Percentiles rank a stretch among this genome's conserved stretches.
phyloP scores from a whole-genome alignment of 192 early-diverging fungal species.

The Haplosporangium gracile region DNA sequence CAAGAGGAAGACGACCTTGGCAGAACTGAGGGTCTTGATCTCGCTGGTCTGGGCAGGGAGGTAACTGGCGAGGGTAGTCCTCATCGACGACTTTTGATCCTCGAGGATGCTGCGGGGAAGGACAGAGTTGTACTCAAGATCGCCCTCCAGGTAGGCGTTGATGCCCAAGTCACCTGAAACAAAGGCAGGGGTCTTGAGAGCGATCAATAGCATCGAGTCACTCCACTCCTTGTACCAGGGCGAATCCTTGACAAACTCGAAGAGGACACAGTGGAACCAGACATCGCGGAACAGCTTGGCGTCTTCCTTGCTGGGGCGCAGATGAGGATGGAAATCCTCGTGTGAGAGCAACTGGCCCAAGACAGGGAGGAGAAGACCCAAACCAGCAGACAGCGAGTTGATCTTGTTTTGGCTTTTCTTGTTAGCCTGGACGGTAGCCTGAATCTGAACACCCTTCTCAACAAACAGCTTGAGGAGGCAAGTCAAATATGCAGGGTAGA shows the following conservation, averaged over 20 bases:
- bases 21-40: constrained; percentile 74
- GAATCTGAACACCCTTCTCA: constrained; percentile 72
- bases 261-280: constrained; percentile 91
- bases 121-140: constrained; percentile 90
- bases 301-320: constrained; percentile 70
- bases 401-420: constrained; percentile 61
- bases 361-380: constrained; percentile 73
- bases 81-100: constrained; percentile 68
- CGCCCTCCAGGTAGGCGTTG: constrained; percentile 85
- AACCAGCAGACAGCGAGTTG: constrained; percentile 60
- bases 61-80: constrained; percentile 67
- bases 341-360: constrained; percentile 71
- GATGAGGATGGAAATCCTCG: constrained; percentile 68
- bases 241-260: constrained; percentile 80
- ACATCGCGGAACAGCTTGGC: constrained; percentile 85
- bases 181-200: constrained; percentile 87
- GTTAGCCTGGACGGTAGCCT: constrained; percentile 56
- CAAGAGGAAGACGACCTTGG: constrained; percentile 84
- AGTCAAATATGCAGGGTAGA: constrained; percentile 65
- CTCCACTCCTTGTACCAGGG: constrained; percentile 85
- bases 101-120: constrained; percentile 63
- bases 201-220: constrained; percentile 75
- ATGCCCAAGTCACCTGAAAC: constrained; percentile 71
- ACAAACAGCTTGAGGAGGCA: constrained; percentile 69
- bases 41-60: constrained; percentile 68